Evolutionary conservation across 2,329 filamentous ascomycete species (phyloP).

Genomic region (Didymella pinodella): DNA sequence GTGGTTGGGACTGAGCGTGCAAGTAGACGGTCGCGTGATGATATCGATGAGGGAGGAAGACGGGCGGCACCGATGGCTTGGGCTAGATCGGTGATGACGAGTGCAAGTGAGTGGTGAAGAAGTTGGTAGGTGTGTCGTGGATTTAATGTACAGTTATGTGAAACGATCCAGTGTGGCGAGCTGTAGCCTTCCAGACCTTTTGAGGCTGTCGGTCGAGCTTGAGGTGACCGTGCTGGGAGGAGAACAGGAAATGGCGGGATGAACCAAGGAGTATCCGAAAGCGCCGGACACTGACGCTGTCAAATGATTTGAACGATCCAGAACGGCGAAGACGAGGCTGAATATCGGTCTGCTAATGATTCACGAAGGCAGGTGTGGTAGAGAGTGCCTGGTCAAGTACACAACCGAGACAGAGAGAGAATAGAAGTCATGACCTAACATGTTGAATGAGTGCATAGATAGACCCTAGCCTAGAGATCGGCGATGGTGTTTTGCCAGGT

Average conservation of each 20-base stretch:
- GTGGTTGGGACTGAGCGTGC: slow-evolving; percentile 12
- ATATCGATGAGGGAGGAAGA: background rate
- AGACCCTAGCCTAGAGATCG: slow-evolving; percentile 21
- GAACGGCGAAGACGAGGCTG: slow-evolving; percentile 7
- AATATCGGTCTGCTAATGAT: slow-evolving; percentile 7
- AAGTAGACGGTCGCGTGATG: slow-evolving; percentile 21
- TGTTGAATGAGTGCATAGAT: slow-evolving; percentile 20
- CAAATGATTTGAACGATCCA: slow-evolving; percentile 3
- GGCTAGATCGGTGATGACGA: background rate
- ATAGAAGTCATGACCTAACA: slow-evolving; percentile 22
- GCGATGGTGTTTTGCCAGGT: slow-evolving; percentile 32
- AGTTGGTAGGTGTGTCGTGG: background rate
- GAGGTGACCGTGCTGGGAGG: slow-evolving; percentile 30
- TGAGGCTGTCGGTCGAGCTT: slow-evolving; percentile 16
- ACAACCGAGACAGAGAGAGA: slow-evolving; percentile 10
- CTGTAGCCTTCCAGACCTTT: slow-evolving; percentile 12
- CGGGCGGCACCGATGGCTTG: slow-evolving; percentile 4
- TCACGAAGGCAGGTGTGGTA: background rate
- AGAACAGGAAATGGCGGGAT: slow-evolving; percentile 17
- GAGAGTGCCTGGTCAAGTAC: slow-evolving; percentile 13
- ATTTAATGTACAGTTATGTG: slow-evolving; percentile 12
- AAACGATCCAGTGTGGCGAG: slow-evolving; percentile 16
- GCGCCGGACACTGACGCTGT: slow-evolving; percentile 10
- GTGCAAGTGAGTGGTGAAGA: background rate
- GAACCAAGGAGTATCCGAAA: slow-evolving; percentile 4